phyloP scores from a whole-genome alignment of 345 rosid species.

The Eucalyptus caleyi region DNA sequence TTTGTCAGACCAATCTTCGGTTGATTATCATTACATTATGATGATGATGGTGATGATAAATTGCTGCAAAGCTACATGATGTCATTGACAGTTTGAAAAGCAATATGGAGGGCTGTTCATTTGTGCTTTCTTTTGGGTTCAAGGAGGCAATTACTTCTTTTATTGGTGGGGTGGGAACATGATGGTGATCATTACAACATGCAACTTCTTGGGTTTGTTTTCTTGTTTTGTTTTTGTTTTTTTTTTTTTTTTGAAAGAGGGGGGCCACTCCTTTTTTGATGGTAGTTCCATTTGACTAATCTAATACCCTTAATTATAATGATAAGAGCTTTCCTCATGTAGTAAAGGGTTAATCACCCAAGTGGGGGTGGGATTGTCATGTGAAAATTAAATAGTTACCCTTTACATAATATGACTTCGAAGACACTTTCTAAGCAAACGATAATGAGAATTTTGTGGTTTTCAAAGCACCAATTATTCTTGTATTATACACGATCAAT shows the following conservation, averaged over 20 bases:
- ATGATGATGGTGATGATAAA: background rate
- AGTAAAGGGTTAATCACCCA: background rate
- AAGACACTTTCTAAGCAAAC: background rate
- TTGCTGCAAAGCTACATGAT: background rate
- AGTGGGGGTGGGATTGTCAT: background rate
- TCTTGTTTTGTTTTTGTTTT: too few relatives aligned
- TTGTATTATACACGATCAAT: background rate
- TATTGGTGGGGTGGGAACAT: background rate
- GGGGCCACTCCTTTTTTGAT: background rate
- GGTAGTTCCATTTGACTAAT: background rate
- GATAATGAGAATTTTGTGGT: background rate
- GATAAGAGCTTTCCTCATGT: background rate
- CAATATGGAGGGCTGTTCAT: background rate
- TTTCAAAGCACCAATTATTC: background rate
- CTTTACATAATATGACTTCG: too few relatives aligned
- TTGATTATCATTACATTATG: background rate
- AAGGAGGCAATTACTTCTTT: background rate
- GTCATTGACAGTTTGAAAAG: background rate
- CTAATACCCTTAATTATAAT: background rate
- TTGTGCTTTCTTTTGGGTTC: background rate
- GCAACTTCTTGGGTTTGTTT: background rate
- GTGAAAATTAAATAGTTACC: background rate
- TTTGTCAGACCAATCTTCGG: background rate
- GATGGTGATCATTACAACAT: background rate
- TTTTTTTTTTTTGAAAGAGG: background rate